Conservation (phyloP, 169 alveolate species). For the Theileria annulata region DNA sequence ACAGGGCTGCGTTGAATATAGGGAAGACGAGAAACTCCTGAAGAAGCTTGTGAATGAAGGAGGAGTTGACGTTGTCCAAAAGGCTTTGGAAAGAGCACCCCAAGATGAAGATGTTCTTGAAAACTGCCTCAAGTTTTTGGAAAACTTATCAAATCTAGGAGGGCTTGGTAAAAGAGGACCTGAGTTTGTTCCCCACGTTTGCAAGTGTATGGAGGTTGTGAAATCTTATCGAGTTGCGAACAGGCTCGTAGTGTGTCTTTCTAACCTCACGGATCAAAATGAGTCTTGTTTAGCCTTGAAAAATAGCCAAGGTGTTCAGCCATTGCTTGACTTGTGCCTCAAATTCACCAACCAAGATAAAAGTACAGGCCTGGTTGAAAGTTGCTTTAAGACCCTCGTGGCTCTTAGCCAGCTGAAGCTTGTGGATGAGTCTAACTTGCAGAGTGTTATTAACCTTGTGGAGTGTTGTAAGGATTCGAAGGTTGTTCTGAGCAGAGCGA, state of each 20-base stretch:
- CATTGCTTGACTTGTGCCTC: slow-evolving; percentile 48
- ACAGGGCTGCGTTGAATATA: slow-evolving; percentile 80
- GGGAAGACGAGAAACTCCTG: slow-evolving; percentile 65
- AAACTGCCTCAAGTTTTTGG: slow-evolving; percentile 77
- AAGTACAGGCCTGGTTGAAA: slow-evolving; percentile 29
- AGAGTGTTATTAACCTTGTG: slow-evolving; percentile 54
- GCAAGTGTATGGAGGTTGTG: slow-evolving; percentile 28
- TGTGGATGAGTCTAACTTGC: slow-evolving; percentile 35
- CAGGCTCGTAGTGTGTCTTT: slow-evolving; percentile 45
- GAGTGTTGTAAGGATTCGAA: slow-evolving; percentile 73
- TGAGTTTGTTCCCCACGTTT: slow-evolving; percentile 35
- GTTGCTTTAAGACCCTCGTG: slow-evolving; percentile 25
- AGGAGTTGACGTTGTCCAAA: slow-evolving; percentile 78
- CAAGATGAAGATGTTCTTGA: slow-evolving; percentile 79
- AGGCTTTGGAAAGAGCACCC: slow-evolving; percentile 77
- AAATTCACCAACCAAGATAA: slow-evolving; percentile 19
- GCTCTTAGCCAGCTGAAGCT: slow-evolving; percentile 27
- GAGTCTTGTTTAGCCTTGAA: slow-evolving; percentile 41
- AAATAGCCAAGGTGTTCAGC: slow-evolving; percentile 24
- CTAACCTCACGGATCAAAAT: slow-evolving; percentile 14
- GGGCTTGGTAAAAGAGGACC: slow-evolving; percentile 50
- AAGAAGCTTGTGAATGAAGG: slow-evolving; percentile 75
- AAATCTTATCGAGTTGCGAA: slow-evolving; percentile 36
- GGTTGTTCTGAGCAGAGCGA: slow-evolving; percentile 78
- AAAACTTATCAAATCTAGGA: slow-evolving; percentile 64